A percentile compares a stretch with the other conserved stretches of the same genome.
Conservation (phyloP, 768 basidiomycete species). For the Mycena epipterygia region DNA sequence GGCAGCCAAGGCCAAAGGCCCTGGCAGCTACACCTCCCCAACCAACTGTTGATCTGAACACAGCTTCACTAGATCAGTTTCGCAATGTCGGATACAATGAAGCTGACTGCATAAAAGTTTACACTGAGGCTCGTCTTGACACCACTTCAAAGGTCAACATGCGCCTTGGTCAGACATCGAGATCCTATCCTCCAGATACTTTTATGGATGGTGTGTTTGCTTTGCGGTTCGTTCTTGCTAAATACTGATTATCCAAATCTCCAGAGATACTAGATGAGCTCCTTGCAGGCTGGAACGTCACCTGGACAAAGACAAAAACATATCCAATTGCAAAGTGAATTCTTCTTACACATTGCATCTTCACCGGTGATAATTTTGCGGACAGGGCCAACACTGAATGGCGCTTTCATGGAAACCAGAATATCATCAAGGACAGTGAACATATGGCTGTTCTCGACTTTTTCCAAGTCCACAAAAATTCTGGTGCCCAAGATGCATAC, state of each 20-base stretch:
- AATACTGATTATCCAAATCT: not conserved
- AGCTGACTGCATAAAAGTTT: constrained; percentile 9
- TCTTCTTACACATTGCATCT: not conserved
- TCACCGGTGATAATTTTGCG: not conserved
- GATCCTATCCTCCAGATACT: constrained; percentile 15
- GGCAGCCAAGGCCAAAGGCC: not conserved
- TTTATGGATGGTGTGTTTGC: constrained; percentile 7
- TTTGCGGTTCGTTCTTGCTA: not conserved
- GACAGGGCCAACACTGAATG: not conserved
- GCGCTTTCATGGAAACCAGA: constrained; percentile 23
- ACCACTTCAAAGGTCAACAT: constrained; percentile 5
- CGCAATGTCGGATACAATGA: constrained; percentile 17
- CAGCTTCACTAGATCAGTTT: constrained; percentile 6
- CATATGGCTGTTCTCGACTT: constrained; percentile 14
- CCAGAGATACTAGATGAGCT: constrained; percentile 4
- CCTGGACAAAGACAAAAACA: constrained; percentile 3
- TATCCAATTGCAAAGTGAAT: not conserved
- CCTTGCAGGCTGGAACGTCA: constrained; percentile 14
- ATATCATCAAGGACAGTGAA: constrained; percentile 15
- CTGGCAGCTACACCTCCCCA: not conserved
- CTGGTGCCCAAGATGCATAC: constrained; percentile 13
- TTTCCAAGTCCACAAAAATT: constrained; percentile 11
- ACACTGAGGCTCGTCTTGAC: constrained; percentile 4
- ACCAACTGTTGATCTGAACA: constrained; percentile 5
- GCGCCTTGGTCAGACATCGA: constrained; percentile 9